Base-by-base conservation (phyloP, 441 rosid genomes). In the Jatropha podagrica region DNA sequence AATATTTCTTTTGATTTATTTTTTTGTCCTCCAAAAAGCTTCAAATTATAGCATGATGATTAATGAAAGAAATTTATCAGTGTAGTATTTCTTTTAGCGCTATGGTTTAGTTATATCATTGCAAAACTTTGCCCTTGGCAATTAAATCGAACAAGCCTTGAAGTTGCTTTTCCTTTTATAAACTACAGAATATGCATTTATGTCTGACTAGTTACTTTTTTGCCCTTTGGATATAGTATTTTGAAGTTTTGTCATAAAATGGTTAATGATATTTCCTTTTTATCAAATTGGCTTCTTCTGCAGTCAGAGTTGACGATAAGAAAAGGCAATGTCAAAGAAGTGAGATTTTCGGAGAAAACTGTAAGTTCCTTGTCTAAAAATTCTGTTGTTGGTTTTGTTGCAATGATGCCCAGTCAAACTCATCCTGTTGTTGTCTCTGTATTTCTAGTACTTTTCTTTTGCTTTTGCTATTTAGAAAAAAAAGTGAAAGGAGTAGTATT, bases 331-430 rank as follows among this genome's bases (percentile, higher is more conserved):
- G 77, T 77, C 84, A 92, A 96, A 79, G 96, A 95, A 84, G 88
- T 96, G 79, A 91, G 95, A 32, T 91, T 96, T 85, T 78, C 90
- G 0, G 86, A 81, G 71, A 92, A 93, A 83, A 92, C 89, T 77
- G 99, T 96, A 87, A 81, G 97, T 79, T 67, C 71, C 70, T 73
- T 40, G 78, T 32, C 73, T 75, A 32, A 46, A 72, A 69, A 48
- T 18, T 0, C 83, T 58, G 4, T 49, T 23, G 32, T 58, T 54
- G 58, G 18, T 32, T 32, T 32, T 32, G 32, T 32, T 32, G 32
- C 1, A 32, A 32, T 32, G 32, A 32, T 32, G 32, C 32, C 32
- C 32, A 32, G 2, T 32, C 32, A 32, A 32, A 32, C 32, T 32
- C 32, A 32, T 32, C 32, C 32, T 32, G 32, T 32, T 32, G 1